Evolutionary conservation across 2,329 filamentous ascomycete genomes (phyloP), one percentile per base, ranked within the genome.

Genomic region (Fusarium goolgardi): DNA sequence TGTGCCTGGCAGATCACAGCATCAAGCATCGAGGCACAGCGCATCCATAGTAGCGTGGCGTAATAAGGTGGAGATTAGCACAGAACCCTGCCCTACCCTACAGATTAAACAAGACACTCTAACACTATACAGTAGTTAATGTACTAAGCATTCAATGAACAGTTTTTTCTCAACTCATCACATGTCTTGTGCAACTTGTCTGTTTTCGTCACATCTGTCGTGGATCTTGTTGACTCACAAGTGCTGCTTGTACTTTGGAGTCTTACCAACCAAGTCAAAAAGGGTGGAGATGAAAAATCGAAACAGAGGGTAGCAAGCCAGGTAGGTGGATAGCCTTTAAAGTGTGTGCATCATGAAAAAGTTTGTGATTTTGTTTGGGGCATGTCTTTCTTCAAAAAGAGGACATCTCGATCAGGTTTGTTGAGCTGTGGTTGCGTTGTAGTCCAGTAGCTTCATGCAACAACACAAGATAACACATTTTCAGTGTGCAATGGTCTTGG

Each of bases 1-100:
- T 49, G 59, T 67, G 35, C 63, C 69, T 71, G 69, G 56, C 69
- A 71, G 50, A 61, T 61, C 29, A 31, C 31, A 55, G 34, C 47
- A 39, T 50, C 50, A 53, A 55, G 47, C 47, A 50, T 50, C 37
- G 44, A 40, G 15, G 27, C 47, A 51, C n/a, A 18, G 25, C 47
- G 31, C 23, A 40, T 39, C 41, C n/a, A 50, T 62, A 56, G n/a
- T 52, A 67, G 69, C 69, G 69, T 71, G 69, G 69, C 62, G 34
- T 50, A 37, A 27, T 39, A 21, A 27, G 47, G 61, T 65, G 64
- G 55, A 65, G 50, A 43, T 50, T 35, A n/a, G 2, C 32, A 35
- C 39, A 41, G 13, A 52, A 31, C 51, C 43, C 59, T 63, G 47
- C 47, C 63, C 51, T 69, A 62, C 60, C 62, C 62, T 65, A 47